These are phyloP conservation scores for Lepidopterella palustris DNA, from an alignment of 495 filamentous ascomycete species.

Conservation along the genomic window DNA sequence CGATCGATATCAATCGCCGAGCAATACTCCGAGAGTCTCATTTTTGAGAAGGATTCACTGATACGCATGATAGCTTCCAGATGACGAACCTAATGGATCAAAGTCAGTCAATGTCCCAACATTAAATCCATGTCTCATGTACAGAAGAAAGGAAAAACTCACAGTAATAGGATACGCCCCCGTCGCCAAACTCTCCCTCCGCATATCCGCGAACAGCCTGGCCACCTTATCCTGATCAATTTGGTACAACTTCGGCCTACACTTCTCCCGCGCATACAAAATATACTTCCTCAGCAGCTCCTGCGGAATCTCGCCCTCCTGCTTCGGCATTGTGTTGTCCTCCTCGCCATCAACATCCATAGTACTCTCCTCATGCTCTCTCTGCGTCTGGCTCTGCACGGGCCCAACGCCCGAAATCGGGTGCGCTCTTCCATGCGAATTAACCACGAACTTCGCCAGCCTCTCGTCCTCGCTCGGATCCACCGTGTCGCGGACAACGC, in stretches of 20 bases:
- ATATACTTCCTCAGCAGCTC: constrained; percentile 95
- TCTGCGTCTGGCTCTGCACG: constrained; percentile 20
- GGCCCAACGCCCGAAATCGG: constrained; percentile 51
- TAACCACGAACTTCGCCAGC: constrained; percentile 89
- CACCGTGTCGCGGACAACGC: constrained; percentile 95
- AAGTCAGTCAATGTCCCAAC: neutral
- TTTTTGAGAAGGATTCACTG: constrained; percentile 85
- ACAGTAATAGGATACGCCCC: constrained; percentile 98
- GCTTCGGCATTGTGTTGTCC: constrained; percentile 32
- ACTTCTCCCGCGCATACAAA: constrained; percentile 86
- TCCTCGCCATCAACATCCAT: constrained; percentile 56
- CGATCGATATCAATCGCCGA: constrained; percentile 85
- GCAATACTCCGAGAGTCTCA: constrained; percentile 92
- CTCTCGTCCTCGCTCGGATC: constrained; percentile 93
- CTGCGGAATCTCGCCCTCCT: constrained; percentile 76
- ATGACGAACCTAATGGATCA: constrained; percentile 70
- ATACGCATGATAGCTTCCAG: constrained; percentile 96
- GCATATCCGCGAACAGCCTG: constrained; percentile 91
- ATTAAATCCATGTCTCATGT: constrained; percentile 1
- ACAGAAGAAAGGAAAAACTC: no score
- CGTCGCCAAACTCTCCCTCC: constrained; percentile 82
- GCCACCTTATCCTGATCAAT: constrained; percentile 98
- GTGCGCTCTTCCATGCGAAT: constrained; percentile 85
- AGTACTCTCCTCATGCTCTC: constrained; percentile 39
- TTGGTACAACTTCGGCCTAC: constrained; percentile 87